These are phyloP conservation scores for Phialocephala subalpina DNA, from an alignment of 2,329 filamentous ascomycete genomes.

Conservation along the genomic window DNA sequence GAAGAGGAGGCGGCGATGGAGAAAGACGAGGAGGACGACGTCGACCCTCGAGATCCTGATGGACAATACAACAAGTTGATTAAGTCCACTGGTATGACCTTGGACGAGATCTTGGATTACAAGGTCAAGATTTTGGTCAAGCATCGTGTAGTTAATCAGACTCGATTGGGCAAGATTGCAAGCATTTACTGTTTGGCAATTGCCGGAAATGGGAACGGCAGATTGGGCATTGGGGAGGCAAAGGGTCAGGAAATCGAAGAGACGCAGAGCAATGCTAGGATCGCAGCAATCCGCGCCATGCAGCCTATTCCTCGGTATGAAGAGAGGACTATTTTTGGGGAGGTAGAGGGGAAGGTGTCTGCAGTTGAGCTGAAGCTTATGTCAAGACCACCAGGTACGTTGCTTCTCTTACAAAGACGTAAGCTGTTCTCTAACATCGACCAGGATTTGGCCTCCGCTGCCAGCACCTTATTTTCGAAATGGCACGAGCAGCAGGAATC, in stretches of 20 bases:
- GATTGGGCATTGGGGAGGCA: constrained; percentile 88
- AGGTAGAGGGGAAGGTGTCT: constrained; percentile 83
- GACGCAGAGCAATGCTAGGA: constrained; percentile 75
- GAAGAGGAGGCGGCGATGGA: constrained; percentile 27
- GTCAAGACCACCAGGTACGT: constrained; percentile 84
- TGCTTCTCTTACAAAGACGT: neutral
- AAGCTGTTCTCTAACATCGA: constrained; percentile 16
- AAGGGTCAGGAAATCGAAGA: constrained; percentile 80
- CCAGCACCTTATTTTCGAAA: constrained; percentile 92
- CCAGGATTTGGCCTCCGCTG: constrained; percentile 93
- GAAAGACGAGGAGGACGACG: constrained; percentile 31
- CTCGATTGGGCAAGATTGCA: constrained; percentile 91
- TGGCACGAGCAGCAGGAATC: constrained; percentile 87
- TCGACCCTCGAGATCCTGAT: constrained; percentile 44
- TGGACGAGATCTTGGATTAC: constrained; percentile 61
- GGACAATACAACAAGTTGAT: constrained; percentile 46
- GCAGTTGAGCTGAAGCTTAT: constrained; percentile 86
- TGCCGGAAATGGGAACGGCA: constrained; percentile 86
- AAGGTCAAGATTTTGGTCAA: constrained; percentile 76
- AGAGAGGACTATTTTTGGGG: constrained; percentile 88
- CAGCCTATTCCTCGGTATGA: constrained; percentile 92
- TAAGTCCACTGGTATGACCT: constrained; percentile 61
- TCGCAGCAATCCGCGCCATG: constrained; percentile 90
- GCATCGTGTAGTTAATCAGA: constrained; percentile 88
- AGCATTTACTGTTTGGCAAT: constrained; percentile 79